Conservation (phyloP, 139 green algal species). For the Nannochloris sp. region DNA sequence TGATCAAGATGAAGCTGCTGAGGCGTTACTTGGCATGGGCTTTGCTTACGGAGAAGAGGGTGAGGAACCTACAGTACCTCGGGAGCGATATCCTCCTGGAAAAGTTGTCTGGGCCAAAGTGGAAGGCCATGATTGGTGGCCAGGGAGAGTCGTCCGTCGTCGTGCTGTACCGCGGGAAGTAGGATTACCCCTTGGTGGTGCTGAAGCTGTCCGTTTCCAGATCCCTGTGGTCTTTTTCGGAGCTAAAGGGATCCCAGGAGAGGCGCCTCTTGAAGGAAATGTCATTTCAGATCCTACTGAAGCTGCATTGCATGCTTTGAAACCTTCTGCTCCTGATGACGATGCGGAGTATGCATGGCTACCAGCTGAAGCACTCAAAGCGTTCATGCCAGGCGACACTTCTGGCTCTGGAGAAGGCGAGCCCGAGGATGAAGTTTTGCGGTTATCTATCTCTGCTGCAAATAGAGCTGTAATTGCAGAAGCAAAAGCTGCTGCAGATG, state of each 20-base stretch:
- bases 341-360: slow-evolving; percentile 92
- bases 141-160: slow-evolving; percentile 67
- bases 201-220: slow-evolving; percentile 44
- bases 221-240: slow-evolving; percentile 89
- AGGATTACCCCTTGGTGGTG: slow-evolving; percentile 49
- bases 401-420: slow-evolving; percentile 3
- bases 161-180: slow-evolving; percentile 78
- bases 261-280: slow-evolving; percentile 29
- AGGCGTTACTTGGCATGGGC: slow-evolving; percentile 65
- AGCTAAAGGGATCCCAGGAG: slow-evolving; percentile 67
- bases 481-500: not conserved
- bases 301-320: not conserved
- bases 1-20: slow-evolving; percentile 59
- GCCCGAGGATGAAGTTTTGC: slow-evolving; percentile 24
- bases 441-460: slow-evolving; percentile 45
- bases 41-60: slow-evolving; percentile 33
- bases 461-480: slow-evolving; percentile 27
- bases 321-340: slow-evolving; percentile 22
- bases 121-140: slow-evolving; percentile 91
- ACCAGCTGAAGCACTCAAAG: slow-evolving; percentile 60
- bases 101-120: slow-evolving; percentile 87
- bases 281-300: no score
- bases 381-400: slow-evolving; percentile 52
- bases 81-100: slow-evolving; percentile 47
- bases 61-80: slow-evolving; percentile 5